These are phyloP conservation scores for Mentha longifolia DNA, from an alignment of 257 asterid genomes.

Conservation along the genomic window DNA sequence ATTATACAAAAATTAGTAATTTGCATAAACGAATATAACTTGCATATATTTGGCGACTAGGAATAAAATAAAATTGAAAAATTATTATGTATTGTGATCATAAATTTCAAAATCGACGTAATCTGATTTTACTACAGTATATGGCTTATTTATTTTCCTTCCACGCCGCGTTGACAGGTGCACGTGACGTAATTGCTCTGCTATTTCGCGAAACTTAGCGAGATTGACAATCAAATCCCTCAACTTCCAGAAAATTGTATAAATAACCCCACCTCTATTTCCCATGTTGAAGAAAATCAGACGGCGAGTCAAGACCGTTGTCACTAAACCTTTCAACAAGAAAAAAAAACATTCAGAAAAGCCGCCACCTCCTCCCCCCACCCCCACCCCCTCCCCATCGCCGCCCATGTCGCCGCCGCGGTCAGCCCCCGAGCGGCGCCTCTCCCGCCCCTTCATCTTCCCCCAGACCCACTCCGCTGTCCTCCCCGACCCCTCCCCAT, in stretches of 20 bases:
- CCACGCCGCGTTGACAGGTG: slow-evolving; percentile 37
- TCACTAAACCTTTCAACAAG: slow-evolving; percentile 54
- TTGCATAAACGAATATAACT: too few relatives aligned
- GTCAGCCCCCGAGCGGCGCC: slow-evolving; percentile 27
- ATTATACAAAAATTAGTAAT: too few relatives aligned
- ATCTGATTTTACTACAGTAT: slow-evolving; percentile 60
- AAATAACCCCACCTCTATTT: neutral
- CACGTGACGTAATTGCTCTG: slow-evolving; percentile 36
- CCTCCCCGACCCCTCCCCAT: slow-evolving; percentile 82
- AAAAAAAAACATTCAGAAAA: slow-evolving; percentile 34
- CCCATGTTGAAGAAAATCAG: slow-evolving; percentile 49
- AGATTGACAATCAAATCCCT: slow-evolving; percentile 32
- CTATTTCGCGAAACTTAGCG: slow-evolving; percentile 39
- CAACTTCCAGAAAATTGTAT: slow-evolving; percentile 21
- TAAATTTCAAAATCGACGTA: slow-evolving; percentile 36
- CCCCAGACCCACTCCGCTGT: slow-evolving; percentile 70
- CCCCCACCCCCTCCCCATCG: slow-evolving; percentile 40
- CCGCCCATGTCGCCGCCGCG: slow-evolving; percentile 43
- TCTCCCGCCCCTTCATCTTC: slow-evolving; percentile 62
- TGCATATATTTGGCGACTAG: too few relatives aligned
- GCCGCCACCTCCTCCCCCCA: slow-evolving; percentile 35
- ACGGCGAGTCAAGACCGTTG: slow-evolving; percentile 42
- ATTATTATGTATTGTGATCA: too few relatives aligned
- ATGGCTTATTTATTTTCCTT: slow-evolving; percentile 38
- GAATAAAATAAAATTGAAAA: too few relatives aligned